A percentile compares a stretch with the other conserved stretches of the same genome.
Conservation (phyloP, 495 filamentous ascomycete genomes). For the Cudoniella acicularis region DNA sequence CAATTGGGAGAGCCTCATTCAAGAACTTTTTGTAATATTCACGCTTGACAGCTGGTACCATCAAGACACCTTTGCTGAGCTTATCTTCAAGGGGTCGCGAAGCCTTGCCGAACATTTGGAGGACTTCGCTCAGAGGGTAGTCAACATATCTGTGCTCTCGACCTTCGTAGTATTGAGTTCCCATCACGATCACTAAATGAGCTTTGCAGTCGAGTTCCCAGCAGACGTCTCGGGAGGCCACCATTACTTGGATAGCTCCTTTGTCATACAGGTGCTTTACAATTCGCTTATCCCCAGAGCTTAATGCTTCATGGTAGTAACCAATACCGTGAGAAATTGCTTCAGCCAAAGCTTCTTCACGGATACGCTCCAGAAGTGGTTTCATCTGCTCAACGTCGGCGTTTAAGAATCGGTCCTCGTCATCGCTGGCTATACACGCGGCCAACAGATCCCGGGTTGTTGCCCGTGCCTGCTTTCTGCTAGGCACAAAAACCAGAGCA, state of each 20-base stretch:
- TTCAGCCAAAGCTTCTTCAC: constrained; percentile 83
- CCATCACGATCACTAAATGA: constrained; percentile 93
- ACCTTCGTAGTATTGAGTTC: constrained; percentile 97
- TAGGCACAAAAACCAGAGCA: constrained; percentile 86
- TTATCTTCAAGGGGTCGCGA: constrained; percentile 76
- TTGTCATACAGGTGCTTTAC: constrained; percentile 87
- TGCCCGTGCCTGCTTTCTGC: constrained; percentile 82
- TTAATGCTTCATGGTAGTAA: constrained; percentile 94
- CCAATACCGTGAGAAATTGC: constrained; percentile 94
- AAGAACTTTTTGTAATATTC: constrained; percentile 99
- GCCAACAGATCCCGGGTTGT: constrained; percentile 87
- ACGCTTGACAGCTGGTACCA: constrained; percentile 89
- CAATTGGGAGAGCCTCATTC: constrained; percentile 91
- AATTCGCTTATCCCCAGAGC: constrained; percentile 83
- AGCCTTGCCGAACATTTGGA: constrained; percentile 99
- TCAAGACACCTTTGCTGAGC: constrained; percentile 80
- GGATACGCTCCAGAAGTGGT: constrained; percentile 75
- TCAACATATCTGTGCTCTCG: constrained; percentile 97
- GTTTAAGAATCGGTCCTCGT: constrained; percentile 91
- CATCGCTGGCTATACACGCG: constrained; percentile 79
- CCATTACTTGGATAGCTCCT: constrained; percentile 87
- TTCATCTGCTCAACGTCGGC: constrained; percentile 73
- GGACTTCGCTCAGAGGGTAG: constrained; percentile 90
- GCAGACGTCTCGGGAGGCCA: constrained; percentile 92
- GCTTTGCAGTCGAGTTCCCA: constrained; percentile 91